Conservation (phyloP, 768 basidiomycete genomes). For the Suillus decipiens region DNA sequence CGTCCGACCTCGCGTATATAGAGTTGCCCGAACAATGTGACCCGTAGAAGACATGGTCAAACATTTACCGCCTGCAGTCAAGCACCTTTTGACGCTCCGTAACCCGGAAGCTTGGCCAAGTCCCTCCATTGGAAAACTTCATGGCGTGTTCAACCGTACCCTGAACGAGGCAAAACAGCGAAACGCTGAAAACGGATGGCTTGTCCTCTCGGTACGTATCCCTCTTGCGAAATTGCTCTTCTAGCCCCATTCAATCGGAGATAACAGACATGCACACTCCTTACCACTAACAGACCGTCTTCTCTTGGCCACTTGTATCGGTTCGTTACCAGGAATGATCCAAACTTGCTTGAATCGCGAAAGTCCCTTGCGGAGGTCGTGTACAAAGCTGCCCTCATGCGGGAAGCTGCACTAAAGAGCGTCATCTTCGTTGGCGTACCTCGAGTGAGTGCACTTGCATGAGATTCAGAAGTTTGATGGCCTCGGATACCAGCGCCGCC, state of each 20-base stretch:
- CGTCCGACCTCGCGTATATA: slow-evolving; percentile 5
- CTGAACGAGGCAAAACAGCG: slow-evolving; percentile 62
- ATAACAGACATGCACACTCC: slow-evolving; percentile 76
- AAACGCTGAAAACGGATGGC: slow-evolving; percentile 77
- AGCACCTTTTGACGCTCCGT: slow-evolving; percentile 69
- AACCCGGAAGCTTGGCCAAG: slow-evolving; percentile 60
- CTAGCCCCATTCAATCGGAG: slow-evolving; percentile 32
- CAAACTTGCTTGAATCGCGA: slow-evolving; percentile 41
- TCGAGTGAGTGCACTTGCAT: slow-evolving; percentile 51
- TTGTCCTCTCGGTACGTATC: slow-evolving; percentile 68
- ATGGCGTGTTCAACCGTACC: slow-evolving; percentile 59
- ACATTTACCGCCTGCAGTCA: slow-evolving; percentile 64
- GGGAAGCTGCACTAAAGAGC: slow-evolving; percentile 88
- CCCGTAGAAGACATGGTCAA: slow-evolving; percentile 34
- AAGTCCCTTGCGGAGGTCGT: slow-evolving; percentile 55
- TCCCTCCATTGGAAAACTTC: slow-evolving; percentile 55
- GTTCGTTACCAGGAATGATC: slow-evolving; percentile 60
- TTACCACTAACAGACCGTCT: slow-evolving; percentile 81
- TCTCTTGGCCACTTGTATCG: slow-evolving; percentile 80
- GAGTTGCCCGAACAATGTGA: neutral
- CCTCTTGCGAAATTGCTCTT: slow-evolving; percentile 19
- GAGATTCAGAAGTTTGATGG: slow-evolving; percentile 4
- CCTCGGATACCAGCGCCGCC: slow-evolving; percentile 6
- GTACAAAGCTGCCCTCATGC: slow-evolving; percentile 79
- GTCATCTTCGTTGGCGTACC: slow-evolving; percentile 88